Evolutionary conservation across 2,329 filamentous ascomycete genomes (phyloP), one percentile per base, ranked within the genome.

Genomic region (Colletotrichum acutatum): DNA sequence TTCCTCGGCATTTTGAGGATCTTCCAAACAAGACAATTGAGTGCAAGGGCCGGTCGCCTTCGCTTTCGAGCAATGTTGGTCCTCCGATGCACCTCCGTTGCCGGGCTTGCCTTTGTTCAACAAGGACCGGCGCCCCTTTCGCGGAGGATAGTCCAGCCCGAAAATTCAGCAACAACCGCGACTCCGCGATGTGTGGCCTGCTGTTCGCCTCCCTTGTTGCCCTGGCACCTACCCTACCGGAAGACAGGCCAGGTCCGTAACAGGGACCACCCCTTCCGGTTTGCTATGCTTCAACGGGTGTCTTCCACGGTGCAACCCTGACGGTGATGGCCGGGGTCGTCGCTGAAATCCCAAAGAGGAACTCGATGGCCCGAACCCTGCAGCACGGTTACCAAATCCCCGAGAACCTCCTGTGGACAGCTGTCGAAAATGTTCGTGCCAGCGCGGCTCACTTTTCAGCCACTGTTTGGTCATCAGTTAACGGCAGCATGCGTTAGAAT

Each of bases 231-330:
- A 22, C 19, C 42, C 1, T 22, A 22, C 19, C 34, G 49, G 28
- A 53, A 34, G 19, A 37, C 54, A 37, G n/a, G 66, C 37, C 63
- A 49, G 34, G 26, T 16, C 59, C 16, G 60, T 28, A 14, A 11
- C 59, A 65, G 60, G 70, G 70, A 19, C n/a, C 22, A 34, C 66
- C 65, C 59, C 22, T 30, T 37, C 57, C 54, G 46, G 54, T 61
- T 30, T 59, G 37, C 30, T 37, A 28, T 57, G 57, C 69, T 42
- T 42, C 60, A 56, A 60, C 53, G 46, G 46, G 32, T 52, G 58
- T 52, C 28, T 60, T 72, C n/a, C 66, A 72, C 66, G 65, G 66
- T 70, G 66, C 66, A 65, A 72, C 70, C 70, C 66, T 70, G 60
- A 72, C 70, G 70, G 70, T 72, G 46, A 56, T 61, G 42, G 34